These are phyloP conservation scores for Ulvella scutata DNA, from an alignment of 139 green algal species.

Conservation along the genomic window DNA sequence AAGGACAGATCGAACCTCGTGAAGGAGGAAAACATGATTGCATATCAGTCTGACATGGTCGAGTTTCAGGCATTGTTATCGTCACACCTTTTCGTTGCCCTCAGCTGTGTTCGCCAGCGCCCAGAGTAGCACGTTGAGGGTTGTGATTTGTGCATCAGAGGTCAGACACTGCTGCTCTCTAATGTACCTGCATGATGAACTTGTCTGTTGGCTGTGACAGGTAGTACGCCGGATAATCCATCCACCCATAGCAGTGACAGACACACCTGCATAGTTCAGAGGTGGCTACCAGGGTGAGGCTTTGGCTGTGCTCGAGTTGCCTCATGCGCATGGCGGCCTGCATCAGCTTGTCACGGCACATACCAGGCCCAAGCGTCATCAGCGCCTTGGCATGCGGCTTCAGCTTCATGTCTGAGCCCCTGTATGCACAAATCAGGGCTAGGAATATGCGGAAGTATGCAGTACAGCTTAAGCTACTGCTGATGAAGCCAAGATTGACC, in stretches of 20 bases:
- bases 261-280: background rate
- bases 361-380: constrained; percentile 33
- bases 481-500: too few species aligned
- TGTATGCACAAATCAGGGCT: too few species aligned
- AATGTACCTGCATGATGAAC: too few species aligned
- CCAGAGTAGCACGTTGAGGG: constrained; percentile 24
- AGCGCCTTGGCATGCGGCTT: constrained; percentile 23
- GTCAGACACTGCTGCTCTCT: too few species aligned
- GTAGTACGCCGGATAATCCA: background rate
- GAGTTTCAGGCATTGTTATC: background rate
- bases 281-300: constrained; percentile 9
- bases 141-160: too few species aligned
- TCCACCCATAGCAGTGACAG: background rate
- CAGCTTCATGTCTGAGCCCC: constrained; percentile 16
- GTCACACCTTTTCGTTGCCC: background rate
- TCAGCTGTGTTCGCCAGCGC: constrained; percentile 29
- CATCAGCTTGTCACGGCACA: constrained; percentile 47
- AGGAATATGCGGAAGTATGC: too few species aligned
- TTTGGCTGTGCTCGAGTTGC: constrained; percentile 22
- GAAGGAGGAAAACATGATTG: background rate
- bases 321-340: constrained; percentile 24
- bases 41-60: background rate
- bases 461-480: too few species aligned
- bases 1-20: background rate
- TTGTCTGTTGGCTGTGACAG: background rate